phyloP scores from a whole-genome alignment of 352 stramenopile genomes.

The Aphanomyces invadans region DNA sequence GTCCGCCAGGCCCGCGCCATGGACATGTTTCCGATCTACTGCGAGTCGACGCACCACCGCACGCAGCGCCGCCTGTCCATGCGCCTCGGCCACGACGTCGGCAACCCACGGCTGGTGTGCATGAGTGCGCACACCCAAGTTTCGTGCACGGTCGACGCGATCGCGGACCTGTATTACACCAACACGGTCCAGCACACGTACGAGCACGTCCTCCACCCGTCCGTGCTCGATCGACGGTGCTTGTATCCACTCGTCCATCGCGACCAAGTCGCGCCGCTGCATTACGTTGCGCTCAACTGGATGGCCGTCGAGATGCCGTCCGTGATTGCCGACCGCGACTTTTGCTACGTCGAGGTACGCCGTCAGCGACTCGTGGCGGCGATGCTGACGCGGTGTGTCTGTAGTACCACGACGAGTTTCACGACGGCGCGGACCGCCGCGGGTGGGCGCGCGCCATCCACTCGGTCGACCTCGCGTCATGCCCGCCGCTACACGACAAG shows the following conservation, averaged over 20 bases:
- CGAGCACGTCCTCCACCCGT: constrained; percentile 17
- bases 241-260: constrained; percentile 45
- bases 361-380: background rate
- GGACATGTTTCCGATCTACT: constrained; percentile 61
- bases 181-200: constrained; percentile 50
- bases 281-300: constrained; percentile 77
- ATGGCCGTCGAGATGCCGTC: constrained; percentile 61
- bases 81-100: constrained; percentile 9
- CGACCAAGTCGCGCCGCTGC: constrained; percentile 35
- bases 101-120: constrained; percentile 15
- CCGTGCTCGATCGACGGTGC: constrained; percentile 67
- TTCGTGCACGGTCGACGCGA: constrained; percentile 64
- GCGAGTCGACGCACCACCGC: constrained; percentile 29
- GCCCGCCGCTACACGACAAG: constrained; percentile 45
- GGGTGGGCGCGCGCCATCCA: constrained; percentile 74
- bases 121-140: constrained; percentile 61
- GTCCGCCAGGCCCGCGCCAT: constrained; percentile 74
- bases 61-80: constrained; percentile 13
- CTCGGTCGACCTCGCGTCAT: constrained; percentile 64
- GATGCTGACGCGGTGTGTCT: too few species aligned
- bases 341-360: constrained; percentile 50
- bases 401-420: constrained; percentile 75
- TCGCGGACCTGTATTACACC: constrained; percentile 74
- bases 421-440: constrained; percentile 56
- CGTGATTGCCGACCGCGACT: constrained; percentile 72